Evolutionary conservation across 139 green algal species (phyloP).

Genomic region (Ulvella scutata): DNA sequence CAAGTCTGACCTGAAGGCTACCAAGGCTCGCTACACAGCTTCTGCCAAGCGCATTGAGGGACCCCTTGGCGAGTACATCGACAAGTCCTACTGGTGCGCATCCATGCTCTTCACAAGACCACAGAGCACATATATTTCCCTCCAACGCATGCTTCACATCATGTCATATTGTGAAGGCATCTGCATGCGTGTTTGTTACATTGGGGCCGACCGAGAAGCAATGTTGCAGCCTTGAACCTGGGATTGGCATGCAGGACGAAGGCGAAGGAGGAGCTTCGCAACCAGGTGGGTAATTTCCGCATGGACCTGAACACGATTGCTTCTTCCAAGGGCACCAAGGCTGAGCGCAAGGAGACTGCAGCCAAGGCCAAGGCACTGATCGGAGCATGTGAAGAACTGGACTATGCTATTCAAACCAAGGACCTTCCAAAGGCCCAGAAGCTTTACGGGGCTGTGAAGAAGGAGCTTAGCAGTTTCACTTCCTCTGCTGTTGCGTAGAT

Average conservation of each 20-base stretch:
- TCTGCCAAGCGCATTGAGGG: slow-evolving; percentile 57
- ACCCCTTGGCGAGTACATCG: slow-evolving; percentile 40
- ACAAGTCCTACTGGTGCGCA: slow-evolving; percentile 81
- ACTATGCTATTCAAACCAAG: slow-evolving; percentile 76
- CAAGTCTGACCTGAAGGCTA: slow-evolving; percentile 25
- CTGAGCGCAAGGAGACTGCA: slow-evolving; percentile 52
- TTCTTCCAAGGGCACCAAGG: slow-evolving; percentile 43
- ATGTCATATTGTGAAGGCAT: too few relatives aligned
- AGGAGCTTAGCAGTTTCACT: neutral
- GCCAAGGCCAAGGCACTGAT: slow-evolving; percentile 58
- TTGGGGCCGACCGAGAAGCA: too few relatives aligned
- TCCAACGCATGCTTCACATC: too few relatives aligned
- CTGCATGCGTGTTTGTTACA: too few relatives aligned
- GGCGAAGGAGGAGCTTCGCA: slow-evolving; percentile 68
- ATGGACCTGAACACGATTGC: slow-evolving; percentile 79
- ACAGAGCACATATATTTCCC: too few relatives aligned
- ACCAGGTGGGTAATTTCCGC: slow-evolving; percentile 69
- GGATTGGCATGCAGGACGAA: slow-evolving; percentile 66
- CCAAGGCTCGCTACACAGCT: slow-evolving; percentile 59
- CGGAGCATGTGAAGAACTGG: slow-evolving; percentile 53
- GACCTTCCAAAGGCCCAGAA: slow-evolving; percentile 17
- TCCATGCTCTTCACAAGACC: neutral
- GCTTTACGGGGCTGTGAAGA: neutral
- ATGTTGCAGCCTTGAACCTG: too few relatives aligned
- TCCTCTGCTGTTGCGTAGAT: neutral